A percentile compares a stretch with the other conserved stretches of the same genome.
These are phyloP conservation scores for Cubamyces sp. DNA, from an alignment of 768 basidiomycete species.

Conservation along the genomic window DNA sequence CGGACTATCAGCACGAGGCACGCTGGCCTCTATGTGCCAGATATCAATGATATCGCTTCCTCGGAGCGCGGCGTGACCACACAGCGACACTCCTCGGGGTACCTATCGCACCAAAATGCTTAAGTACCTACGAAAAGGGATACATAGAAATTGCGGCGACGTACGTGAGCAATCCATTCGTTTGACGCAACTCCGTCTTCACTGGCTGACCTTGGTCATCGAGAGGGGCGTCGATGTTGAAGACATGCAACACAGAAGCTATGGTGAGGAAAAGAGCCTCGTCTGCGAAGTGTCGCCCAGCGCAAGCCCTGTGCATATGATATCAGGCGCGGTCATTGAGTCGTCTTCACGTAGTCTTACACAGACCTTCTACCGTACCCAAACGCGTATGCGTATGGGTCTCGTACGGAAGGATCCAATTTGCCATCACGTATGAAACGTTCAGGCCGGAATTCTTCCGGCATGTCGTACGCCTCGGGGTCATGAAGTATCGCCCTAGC, in stretches of 20 bases:
- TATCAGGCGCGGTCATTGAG: not conserved
- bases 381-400: conserved; percentile 10
- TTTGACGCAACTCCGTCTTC: not conserved
- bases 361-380: conserved; percentile 25
- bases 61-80: not conserved
- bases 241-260: conserved; percentile 19
- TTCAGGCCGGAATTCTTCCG: conserved; percentile 27
- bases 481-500: conserved; percentile 25
- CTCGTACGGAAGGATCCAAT: conserved; percentile 26
- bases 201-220: conserved; percentile 6
- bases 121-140: not conserved
- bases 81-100: not conserved
- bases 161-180: conserved; percentile 2
- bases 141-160: not conserved
- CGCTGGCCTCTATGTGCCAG: too few relatives aligned
- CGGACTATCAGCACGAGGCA: too few relatives aligned
- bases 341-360: not conserved
- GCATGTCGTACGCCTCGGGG: conserved; percentile 23
- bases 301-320: conserved; percentile 15
- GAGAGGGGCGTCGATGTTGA: conserved; percentile 17
- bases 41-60: not conserved
- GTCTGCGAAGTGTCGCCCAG: conserved; percentile 20
- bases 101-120: not conserved
- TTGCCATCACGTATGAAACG: conserved; percentile 26
- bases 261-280: conserved; percentile 16